These are phyloP conservation scores for Aspergillus ustus DNA, from an alignment of 2,329 filamentous ascomycete genomes.

Conservation along the genomic window DNA sequence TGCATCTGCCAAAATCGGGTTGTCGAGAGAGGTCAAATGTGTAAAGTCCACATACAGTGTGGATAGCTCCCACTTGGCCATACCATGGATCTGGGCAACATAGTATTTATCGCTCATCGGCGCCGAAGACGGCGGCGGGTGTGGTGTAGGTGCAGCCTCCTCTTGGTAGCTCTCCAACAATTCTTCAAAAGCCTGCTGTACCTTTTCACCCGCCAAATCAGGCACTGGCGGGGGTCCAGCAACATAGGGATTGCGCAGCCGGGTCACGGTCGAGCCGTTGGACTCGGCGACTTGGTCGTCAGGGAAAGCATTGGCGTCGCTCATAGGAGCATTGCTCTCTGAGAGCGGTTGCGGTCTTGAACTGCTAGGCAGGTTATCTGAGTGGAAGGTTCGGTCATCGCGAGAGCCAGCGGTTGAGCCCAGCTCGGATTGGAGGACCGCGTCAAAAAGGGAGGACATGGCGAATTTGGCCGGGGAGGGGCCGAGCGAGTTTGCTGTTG, in stretches of 20 bases:
- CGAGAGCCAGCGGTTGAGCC: constrained; percentile 40
- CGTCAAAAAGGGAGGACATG: constrained; percentile 49
- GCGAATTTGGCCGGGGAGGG: constrained; percentile 20
- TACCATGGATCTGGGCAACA: constrained; percentile 67
- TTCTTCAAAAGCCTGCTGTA: constrained; percentile 66
- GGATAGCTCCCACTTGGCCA: constrained; percentile 64
- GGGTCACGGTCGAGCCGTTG: constrained; percentile 53
- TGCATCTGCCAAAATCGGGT: constrained; percentile 81
- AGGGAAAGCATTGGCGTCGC: constrained; percentile 63
- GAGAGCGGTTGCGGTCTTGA: constrained; percentile 59
- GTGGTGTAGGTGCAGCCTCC: constrained; percentile 59
- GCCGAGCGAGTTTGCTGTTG: background rate
- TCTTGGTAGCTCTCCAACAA: constrained; percentile 66
- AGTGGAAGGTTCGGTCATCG: constrained; percentile 34
- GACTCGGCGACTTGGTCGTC: constrained; percentile 66
- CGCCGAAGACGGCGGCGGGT: constrained; percentile 58
- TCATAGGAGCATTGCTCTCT: constrained; percentile 55
- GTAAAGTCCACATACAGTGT: constrained; percentile 72
- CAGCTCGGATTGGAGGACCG: constrained; percentile 47
- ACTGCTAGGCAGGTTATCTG: constrained; percentile 52
- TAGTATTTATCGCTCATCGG: constrained; percentile 67
- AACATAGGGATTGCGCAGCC: constrained; percentile 55
- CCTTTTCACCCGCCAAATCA: constrained; percentile 64
- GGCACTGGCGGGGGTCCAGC: constrained; percentile 63
- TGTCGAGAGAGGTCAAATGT: constrained; percentile 77